phyloP scores from a whole-genome alignment of 192 early-diverging fungal genomes.

The Gryganskiella cystojenkinii region DNA sequence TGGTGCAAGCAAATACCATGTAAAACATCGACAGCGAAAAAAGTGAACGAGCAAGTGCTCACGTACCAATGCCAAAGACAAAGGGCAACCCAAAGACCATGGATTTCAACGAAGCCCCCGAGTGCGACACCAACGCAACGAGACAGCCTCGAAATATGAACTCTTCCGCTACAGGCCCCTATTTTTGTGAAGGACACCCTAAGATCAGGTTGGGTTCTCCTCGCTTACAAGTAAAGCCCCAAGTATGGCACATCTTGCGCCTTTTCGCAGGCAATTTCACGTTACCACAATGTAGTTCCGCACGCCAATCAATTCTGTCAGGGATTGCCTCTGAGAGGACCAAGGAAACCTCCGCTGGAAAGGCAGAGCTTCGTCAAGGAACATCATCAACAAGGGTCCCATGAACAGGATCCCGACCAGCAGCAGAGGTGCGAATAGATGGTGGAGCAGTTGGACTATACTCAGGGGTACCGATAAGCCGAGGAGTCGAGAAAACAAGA shows the following conservation, averaged over 20 bases:
- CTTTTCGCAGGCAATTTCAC: no score
- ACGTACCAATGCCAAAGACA: constrained; percentile 78
- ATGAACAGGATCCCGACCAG: constrained; percentile 64
- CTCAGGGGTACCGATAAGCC: constrained; percentile 44
- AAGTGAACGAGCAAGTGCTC: not conserved
- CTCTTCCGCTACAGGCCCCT: constrained; percentile 83
- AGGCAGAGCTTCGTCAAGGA: constrained; percentile 54
- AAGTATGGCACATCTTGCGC: no score
- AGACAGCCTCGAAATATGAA: constrained; percentile 80
- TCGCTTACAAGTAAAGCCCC: no score
- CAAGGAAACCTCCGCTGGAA: constrained; percentile 53
- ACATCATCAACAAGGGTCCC: constrained; percentile 62
- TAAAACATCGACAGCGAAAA: not conserved
- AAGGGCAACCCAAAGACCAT: constrained; percentile 71
- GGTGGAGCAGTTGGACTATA: constrained; percentile 20
- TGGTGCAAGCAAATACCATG: no score
- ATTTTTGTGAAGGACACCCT: no score
- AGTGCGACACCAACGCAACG: constrained; percentile 59
- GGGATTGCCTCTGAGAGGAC: not conserved
- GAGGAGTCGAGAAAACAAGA: constrained; percentile 22
- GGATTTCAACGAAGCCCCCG: constrained; percentile 40
- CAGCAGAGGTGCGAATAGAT: constrained; percentile 41
- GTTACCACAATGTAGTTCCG: constrained; percentile 27
- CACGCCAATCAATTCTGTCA: constrained; percentile 19
- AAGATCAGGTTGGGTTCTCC: no score